Conservation (phyloP, 805 yeast species). For the Isabelozyma rhagii region DNA sequence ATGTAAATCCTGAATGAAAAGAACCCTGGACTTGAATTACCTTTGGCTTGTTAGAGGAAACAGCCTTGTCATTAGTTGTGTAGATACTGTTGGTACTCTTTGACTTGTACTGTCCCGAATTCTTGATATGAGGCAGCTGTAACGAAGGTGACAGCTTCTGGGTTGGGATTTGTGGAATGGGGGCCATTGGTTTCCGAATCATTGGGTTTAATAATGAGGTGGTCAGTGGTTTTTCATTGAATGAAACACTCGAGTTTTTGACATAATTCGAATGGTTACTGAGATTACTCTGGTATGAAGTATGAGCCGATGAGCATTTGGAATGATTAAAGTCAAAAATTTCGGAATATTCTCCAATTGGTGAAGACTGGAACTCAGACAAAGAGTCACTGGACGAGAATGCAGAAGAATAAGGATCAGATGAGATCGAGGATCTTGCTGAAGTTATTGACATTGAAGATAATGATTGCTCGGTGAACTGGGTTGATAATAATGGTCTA, state of each 20-base stretch:
- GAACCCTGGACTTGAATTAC: slow-evolving; percentile 5
- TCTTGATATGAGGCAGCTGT: no score
- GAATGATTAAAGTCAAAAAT: slow-evolving; percentile 13
- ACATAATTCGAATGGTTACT: slow-evolving; percentile 1
- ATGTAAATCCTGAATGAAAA: slow-evolving; percentile 5
- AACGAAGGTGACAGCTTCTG: no score
- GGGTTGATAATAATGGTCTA: slow-evolving; percentile 13
- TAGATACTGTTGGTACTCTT: background rate
- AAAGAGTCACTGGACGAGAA: slow-evolving; percentile 30
- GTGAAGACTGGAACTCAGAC: slow-evolving; percentile 21
- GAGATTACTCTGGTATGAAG: no score
- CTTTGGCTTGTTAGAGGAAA: background rate
- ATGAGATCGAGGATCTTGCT: slow-evolving; percentile 21
- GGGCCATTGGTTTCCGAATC: slow-evolving; percentile 10
- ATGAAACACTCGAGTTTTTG: slow-evolving; percentile 1
- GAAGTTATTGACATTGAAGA: slow-evolving; percentile 23
- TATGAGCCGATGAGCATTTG: no score
- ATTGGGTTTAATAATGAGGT: slow-evolving; percentile 8
- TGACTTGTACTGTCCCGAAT: background rate
- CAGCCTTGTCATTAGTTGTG: background rate
- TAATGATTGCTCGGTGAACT: background rate
- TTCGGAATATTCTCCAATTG: slow-evolving; percentile 21
- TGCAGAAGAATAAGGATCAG: slow-evolving; percentile 17
- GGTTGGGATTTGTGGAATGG: slow-evolving; percentile 10
- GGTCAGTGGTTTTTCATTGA: background rate